Conservation (phyloP, 2,329 filamentous ascomycete genomes). For the Fusarium fujikuroi region DNA sequence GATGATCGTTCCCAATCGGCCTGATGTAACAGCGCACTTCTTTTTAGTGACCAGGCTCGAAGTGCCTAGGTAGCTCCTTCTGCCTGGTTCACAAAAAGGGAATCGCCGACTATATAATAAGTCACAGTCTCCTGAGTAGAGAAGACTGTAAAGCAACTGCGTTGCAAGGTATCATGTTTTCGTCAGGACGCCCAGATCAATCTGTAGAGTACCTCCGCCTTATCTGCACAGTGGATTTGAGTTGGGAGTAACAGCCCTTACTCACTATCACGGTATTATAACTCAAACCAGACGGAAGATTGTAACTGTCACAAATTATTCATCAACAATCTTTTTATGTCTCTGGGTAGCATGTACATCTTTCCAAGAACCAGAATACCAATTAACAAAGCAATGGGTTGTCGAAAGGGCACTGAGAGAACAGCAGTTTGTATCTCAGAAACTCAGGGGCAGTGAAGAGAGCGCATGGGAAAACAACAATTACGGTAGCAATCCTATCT, state of each 20-base stretch:
- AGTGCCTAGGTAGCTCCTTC: too few species aligned
- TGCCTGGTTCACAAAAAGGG: neutral
- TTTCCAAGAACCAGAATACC: too few species aligned
- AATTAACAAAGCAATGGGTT: neutral
- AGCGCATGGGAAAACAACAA: neutral
- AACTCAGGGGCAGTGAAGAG: neutral
- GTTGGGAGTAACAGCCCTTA: neutral
- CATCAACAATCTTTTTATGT: neutral
- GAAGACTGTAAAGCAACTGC: neutral
- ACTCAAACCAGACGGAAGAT: too few species aligned
- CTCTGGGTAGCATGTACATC: neutral
- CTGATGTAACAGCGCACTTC: neutral
- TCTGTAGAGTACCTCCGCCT: too few species aligned
- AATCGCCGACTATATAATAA: neutral
- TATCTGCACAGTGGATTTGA: too few species aligned
- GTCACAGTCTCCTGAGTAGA: neutral
- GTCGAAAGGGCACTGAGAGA: neutral
- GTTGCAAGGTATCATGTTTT: too few species aligned
- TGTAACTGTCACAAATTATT: neutral
- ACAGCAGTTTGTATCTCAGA: too few species aligned
- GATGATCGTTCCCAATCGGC: neutral
- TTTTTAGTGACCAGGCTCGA: rapidly evolving
- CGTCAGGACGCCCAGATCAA: too few species aligned
- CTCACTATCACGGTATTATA: neutral
- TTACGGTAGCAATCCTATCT: neutral